Evolutionary conservation across 768 basidiomycete genomes (phyloP), one percentile per base, ranked within the genome.

Genomic region (Lactifluus pinguis): DNA sequence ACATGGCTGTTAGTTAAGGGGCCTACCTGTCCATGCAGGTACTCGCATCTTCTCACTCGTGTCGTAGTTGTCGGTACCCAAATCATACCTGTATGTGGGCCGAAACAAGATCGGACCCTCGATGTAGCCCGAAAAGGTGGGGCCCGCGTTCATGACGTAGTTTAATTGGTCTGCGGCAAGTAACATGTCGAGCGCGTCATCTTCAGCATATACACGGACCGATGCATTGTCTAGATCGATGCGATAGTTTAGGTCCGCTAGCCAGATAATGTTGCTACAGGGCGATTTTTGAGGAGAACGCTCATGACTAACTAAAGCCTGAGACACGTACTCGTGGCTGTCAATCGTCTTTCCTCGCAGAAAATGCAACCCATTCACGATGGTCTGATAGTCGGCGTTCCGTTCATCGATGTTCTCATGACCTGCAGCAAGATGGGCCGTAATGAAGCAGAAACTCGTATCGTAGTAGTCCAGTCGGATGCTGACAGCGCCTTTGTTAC

Each of bases 371-470:
- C 89, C 92, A 53, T 81, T 79, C 10, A 78, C 78, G 57, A 99
- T 95, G 6, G 97, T 98, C 57, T 80, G 77, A 68, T 94, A 98
- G 72, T 99, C 97, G 11, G 85, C 80, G 68, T 98, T 94, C 30
- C 97, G 82, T 70, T 98, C 97, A 38, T 87, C 86, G 4, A 92
- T 77, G 68, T 95, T 95, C 6, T 80, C 69, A 68, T 97, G 94
- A 7, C 97, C 97, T n/a, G 97, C 95, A 15, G 97, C 95, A 45
- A 98, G 80, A 72, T 98, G 97, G 4, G 92, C 92, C 9, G 95
- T 98, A 63, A 99, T 72, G 74, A 98, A 95, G 74, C 97, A 99
- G 68, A 98, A 87, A 58, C 83, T 88, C 9, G 95, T 90, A 69
- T 95, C 93, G 65, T 89, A 80, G 68, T 91, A 92, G 32, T 98